Evolutionary conservation across 805 yeast species (phyloP), one percentile per base, ranked within the genome.

Genomic region (Yamadazyma kitorensis): DNA sequence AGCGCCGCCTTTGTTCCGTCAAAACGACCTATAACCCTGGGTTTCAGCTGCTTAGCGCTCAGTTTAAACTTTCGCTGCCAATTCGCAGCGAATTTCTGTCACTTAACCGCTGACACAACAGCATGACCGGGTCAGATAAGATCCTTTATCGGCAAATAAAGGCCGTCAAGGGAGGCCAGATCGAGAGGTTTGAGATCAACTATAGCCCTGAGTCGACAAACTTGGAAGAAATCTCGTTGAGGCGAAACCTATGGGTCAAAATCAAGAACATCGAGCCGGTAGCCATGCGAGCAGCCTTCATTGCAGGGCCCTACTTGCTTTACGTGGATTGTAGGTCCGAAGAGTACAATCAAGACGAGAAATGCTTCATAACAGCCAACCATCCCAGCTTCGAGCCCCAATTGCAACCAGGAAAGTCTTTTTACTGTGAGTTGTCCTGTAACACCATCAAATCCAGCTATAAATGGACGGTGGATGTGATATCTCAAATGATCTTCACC

Each of bases 231-330:
- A 10, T 34, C 27, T 34, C 26, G 5, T 20, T 34, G 3, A 14
- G 16, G 4, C 27, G 27, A 5, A 54, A 48, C 24, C 42, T 68
- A 6, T 80, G 74, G 71, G 57, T 83, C 15, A 72, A 76, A 34
- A 74, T 89, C 24, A 78, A 76, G 49, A 89, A 89, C 57, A 64
- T 61, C 3, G 96, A 88, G 55, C 74, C 77, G 44, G 61, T 85
- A 3, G 72, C 93, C 1, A 54, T 86, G 45, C 60, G 95, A 18
- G 94, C 97, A 0, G 84, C 95, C 1, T 86, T 81, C 48, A 58
- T 93, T 27, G 81, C 89, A 1, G 98, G 98, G 0, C 98, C 98
- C 0, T 91, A 79, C 52, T 69, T 86, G 2, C 59, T 93, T 5
- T 93, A 93, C 50, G 85, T 81, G 15, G 97, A 91, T 56, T 77